Percentiles rank a stretch among this genome's conserved stretches.
Conservation (phyloP, 2,329 filamentous ascomycete genomes). For the Colletotrichum neosansevieriae region DNA sequence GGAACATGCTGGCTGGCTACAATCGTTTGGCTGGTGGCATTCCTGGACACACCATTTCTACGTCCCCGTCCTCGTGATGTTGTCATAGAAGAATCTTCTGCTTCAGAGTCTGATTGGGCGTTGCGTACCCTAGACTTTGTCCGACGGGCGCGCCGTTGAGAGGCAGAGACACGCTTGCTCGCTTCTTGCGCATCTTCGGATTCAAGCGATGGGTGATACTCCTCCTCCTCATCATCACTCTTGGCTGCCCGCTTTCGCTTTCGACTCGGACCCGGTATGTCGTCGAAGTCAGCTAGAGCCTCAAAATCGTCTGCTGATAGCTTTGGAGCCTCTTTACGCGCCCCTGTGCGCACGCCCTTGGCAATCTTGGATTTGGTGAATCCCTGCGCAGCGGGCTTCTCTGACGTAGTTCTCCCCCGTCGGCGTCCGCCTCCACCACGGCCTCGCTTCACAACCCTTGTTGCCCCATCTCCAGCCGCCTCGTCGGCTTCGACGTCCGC, state of each 20-base stretch:
- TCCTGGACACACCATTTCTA: neutral
- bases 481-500: constrained; percentile 45
- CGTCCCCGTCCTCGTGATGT: constrained; percentile 22
- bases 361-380: constrained; percentile 35
- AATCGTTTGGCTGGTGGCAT: neutral
- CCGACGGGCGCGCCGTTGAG: constrained; percentile 23
- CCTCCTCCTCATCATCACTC: constrained; percentile 37
- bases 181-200: constrained; percentile 29
- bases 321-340: constrained; percentile 37
- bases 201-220: constrained; percentile 36
- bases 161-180: neutral
- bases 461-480: constrained; percentile 14
- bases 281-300: constrained; percentile 27
- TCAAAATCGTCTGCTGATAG: constrained; percentile 34
- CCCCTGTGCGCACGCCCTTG: constrained; percentile 32
- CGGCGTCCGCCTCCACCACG: constrained; percentile 22
- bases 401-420: constrained; percentile 1
- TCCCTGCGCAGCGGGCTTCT: constrained; percentile 23
- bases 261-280: constrained; percentile 5
- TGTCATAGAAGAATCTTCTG: constrained; percentile 4
- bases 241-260: constrained; percentile 33
- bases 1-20: neutral
- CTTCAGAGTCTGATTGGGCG: constrained; percentile 27
- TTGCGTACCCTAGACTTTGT: constrained; percentile 24
- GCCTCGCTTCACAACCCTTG: constrained; percentile 22